Evolutionary conservation across 2,329 filamentous ascomycete genomes (phyloP).

Genomic region (Akanthomyces uredinophilus): DNA sequence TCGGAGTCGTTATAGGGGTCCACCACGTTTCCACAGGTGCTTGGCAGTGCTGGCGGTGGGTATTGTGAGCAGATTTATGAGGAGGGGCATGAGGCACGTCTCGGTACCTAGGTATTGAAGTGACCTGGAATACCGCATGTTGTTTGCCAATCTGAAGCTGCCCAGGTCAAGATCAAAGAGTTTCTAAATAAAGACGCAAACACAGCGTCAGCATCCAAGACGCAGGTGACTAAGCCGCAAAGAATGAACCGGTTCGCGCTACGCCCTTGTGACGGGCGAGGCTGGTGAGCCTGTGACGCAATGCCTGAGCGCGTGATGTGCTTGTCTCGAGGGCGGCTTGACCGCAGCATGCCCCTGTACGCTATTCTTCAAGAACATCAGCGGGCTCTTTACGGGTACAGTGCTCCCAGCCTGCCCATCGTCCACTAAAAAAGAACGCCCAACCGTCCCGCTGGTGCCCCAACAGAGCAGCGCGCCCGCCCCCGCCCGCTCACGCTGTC

Average conservation of each 20-base stretch:
- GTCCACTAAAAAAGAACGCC: neutral
- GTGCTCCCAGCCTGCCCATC: neutral
- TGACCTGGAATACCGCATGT: neutral
- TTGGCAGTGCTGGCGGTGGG: too few relatives aligned
- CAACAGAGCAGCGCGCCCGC: neutral
- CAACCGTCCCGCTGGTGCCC: neutral
- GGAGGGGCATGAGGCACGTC: neutral
- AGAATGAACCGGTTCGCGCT: neutral
- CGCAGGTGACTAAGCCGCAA: conserved; percentile 1
- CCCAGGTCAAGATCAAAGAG: neutral
- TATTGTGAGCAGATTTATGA: neutral
- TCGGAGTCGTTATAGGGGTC: too few relatives aligned
- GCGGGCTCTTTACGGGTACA: neutral
- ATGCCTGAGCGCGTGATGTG: conserved; percentile 10
- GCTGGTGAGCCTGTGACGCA: conserved; percentile 11
- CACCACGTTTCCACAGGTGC: too few relatives aligned
- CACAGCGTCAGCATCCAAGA: neutral
- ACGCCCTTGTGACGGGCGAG: conserved; percentile 5
- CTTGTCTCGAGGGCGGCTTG: conserved; percentile 1
- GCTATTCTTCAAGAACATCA: too few relatives aligned
- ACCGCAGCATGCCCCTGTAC: too few relatives aligned
- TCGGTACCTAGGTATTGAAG: neutral
- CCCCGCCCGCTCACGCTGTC: conserved; percentile 7
- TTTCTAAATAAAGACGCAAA: neutral
- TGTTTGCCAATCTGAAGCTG: neutral